Base-by-base conservation (phyloP, 768 basidiomycete genomes). In the Pulveroboletus sp. region DNA sequence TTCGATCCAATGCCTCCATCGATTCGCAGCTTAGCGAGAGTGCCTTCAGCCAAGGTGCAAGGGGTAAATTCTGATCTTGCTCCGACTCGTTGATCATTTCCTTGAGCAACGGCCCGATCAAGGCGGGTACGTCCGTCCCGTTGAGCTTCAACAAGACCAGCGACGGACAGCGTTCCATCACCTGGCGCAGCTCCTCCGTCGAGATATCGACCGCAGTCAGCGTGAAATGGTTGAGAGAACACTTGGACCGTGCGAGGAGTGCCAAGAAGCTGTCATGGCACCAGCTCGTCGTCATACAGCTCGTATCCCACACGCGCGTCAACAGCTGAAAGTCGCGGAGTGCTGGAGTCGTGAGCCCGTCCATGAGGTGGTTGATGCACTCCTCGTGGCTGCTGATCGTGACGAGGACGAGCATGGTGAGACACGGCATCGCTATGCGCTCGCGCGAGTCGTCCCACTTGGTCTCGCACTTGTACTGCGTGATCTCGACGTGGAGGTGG, bases 241-340 rank as follows among this genome's bases (percentile, higher is more conserved):
- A 66, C 43, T 48, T 52, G 19, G 64, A 66, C 21, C 65, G 63
- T 0, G 53, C 58, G 21, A 66, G 56, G 16, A 66, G 56, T 21
- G 23, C 54, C 5, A 66, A 0, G 7, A 66, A 66, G 45, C 57
- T 60, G 10, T 65, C 65, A 27, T 65, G 64, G 24, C 60, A 62
- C 64, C 64, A 65, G 17, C 52, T 40, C 39, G 64, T 66, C 19
- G 43, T 36, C 64, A 65, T 66, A 5, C 2, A 25, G 52, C 64
- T 64, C 55, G 59, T 51, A n/a, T 65, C 64, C 64, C 64, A 65
- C n/a, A 65, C 64, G 23, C 64, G 64, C 27, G 64, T 65, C 42
- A 66, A 62, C 45, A 66, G 42, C 56, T 62, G 60, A 48, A 67
- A 66, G 39, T 66, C 64, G 47, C 65, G 65, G 16, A 66, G 42